Percentiles rank a stretch among this genome's conserved stretches.
Conservation (phyloP, 164 flowering plant species). For the Stephania japonica region DNA sequence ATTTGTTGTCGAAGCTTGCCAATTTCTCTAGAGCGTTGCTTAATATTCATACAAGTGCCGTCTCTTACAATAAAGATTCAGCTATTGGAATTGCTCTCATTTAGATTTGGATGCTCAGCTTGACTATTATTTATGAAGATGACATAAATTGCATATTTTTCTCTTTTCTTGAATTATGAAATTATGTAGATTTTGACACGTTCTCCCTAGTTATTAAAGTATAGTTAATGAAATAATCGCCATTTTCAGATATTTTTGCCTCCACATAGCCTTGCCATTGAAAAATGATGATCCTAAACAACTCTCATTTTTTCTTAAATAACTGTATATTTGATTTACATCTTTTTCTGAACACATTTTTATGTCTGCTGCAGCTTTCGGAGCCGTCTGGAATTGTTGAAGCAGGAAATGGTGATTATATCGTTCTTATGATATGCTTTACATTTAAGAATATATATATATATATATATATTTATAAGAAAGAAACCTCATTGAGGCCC, state of each 20-base stretch:
- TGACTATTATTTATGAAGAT: neutral
- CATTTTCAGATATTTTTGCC: no score
- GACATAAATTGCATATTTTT: no score
- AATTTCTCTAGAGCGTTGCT: neutral
- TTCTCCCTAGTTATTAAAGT: no score
- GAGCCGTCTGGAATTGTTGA: conserved; percentile 84
- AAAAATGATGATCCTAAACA: no score
- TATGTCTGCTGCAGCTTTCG: conserved; percentile 60
- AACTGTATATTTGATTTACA: neutral
- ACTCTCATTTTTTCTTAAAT: neutral
- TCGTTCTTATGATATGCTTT: neutral
- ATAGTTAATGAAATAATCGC: no score
- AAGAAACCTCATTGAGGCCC: no score
- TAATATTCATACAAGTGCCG: neutral
- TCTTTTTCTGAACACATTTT: neutral
- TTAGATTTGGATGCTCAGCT: neutral
- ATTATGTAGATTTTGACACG: no score
- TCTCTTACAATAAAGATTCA: neutral
- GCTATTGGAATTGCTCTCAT: neutral
- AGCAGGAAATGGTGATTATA: conserved; percentile 55
- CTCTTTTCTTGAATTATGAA: no score
- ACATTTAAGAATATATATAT: neutral
- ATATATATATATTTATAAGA: no score
- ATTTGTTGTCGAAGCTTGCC: conserved; percentile 3
- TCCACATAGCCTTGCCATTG: no score